Conservation (phyloP, 495 filamentous ascomycete species). For the Penicillium dipodomyicola region DNA sequence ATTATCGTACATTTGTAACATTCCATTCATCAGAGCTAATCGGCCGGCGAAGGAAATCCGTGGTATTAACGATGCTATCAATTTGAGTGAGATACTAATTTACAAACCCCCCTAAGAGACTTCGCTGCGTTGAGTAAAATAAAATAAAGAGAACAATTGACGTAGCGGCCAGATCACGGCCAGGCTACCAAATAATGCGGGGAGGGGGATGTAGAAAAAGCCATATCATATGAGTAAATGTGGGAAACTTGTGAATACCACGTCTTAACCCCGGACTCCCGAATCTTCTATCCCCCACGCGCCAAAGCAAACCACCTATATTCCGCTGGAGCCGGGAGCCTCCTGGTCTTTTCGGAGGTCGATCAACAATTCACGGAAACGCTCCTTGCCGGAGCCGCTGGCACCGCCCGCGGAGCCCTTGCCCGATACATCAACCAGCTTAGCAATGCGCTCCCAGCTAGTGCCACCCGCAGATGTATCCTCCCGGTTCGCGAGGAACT, state of each 20-base stretch:
- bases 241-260: constrained; percentile 3
- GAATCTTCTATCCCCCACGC: constrained; percentile 1
- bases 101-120: constrained; percentile 27
- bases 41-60: constrained; percentile 2
- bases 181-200: constrained; percentile 13
- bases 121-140: constrained; percentile 33
- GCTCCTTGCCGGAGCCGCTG: constrained; percentile 85
- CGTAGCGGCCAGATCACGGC: constrained; percentile 21
- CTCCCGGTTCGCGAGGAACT: constrained; percentile 83
- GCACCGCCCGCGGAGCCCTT: constrained; percentile 85
- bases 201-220: constrained; percentile 18
- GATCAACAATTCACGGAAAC: constrained; percentile 87
- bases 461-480: constrained; percentile 92
- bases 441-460: constrained; percentile 97
- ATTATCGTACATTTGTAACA: neutral
- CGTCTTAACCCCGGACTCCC: constrained; percentile 6
- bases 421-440: constrained; percentile 92
- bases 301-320: constrained; percentile 28
- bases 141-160: constrained; percentile 32
- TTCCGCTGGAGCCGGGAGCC: constrained; percentile 70
- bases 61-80: constrained; percentile 33
- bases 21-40: neutral
- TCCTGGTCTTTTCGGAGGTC: constrained; percentile 91
- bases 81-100: constrained; percentile 30
- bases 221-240: constrained; percentile 7